Base-by-base conservation (phyloP, 306 rosid genomes). In the Arachis stenosperma region DNA sequence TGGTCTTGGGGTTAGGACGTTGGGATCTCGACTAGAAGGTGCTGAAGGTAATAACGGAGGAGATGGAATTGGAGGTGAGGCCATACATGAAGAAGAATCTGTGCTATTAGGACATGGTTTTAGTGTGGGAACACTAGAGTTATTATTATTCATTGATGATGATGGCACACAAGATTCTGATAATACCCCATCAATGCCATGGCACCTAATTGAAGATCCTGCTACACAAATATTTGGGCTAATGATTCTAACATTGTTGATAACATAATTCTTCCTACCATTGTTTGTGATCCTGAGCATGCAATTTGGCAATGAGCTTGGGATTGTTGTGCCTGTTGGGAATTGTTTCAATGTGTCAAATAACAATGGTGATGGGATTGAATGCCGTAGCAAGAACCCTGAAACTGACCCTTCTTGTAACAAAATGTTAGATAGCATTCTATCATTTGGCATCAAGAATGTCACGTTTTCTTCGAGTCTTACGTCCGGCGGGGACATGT, bases 371-470 rank as follows among this genome's bases (percentile, higher is more conserved):
- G 96, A 83, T 43, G 92, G 92, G 14, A 89, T 84, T 6, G 96
- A 87, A 72, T 87, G 96, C 67, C 81, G 80, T 15, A 85, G 83
- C 66, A 89, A 76, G 80, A 89, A 89, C 15, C 48, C 29, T 0
- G 83, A 33, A 46, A 84, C 27, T 0, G 60, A 50, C 1, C 80
- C 79, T 17, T 58, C 77, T 41, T 66, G 75, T 5, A 85, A 37
- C 1, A 13, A 29, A 52, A 75, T 43, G 56, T 66, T 84, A 2
- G 92, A 81, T 0, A 89, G 76, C 78, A 65, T 78, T 11, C 87
- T 69, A 70, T 89, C 92, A 43, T 85, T 86, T 2, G 96, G 96
- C 92, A 89, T 89, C 81, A 89, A 78, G 87, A 87, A 87, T 15
- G 96, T 89, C 22, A 87, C 61, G 6, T 89, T 87, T 2, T 62